Evolutionary conservation across 1,284 basidiomycete genomes (phyloP).

Genomic region (Vanrija humicola): DNA sequence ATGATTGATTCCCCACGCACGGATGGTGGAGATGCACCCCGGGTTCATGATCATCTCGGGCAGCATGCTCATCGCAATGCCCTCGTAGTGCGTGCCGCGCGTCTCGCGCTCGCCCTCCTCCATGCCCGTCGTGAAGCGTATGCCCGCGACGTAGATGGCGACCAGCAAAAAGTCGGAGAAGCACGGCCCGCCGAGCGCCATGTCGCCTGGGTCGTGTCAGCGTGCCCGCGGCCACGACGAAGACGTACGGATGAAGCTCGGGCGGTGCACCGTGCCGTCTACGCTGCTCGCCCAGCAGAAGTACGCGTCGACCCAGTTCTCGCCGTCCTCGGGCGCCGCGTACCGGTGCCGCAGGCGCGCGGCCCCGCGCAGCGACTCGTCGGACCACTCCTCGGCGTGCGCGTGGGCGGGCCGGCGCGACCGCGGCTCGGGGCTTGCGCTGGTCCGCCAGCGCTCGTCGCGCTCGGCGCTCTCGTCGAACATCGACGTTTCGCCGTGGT

Average conservation of each 20-base stretch:
- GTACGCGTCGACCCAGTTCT: constrained; percentile 12
- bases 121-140: constrained; percentile 11
- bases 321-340: constrained; percentile 13
- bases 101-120: constrained; percentile 9
- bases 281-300: constrained; percentile 13
- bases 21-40: constrained; percentile 7
- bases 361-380: constrained; percentile 3
- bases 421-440: no score
- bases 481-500: constrained; percentile 8
- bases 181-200: constrained; percentile 16
- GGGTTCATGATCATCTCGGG: constrained; percentile 10
- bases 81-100: constrained; percentile 7
- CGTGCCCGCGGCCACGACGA: not conserved
- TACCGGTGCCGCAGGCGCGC: constrained; percentile 11
- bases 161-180: constrained; percentile 16
- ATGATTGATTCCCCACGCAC: not conserved
- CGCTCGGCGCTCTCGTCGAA: constrained; percentile 3
- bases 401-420: no score
- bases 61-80: constrained; percentile 14
- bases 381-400: not conserved
- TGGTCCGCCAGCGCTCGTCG: not conserved
- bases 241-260: constrained; percentile 11
- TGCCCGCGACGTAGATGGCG: constrained; percentile 13
- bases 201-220: constrained; percentile 7
- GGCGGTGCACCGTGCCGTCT: constrained; percentile 10